These are phyloP conservation scores for Podila epigama DNA, from an alignment of 192 early-diverging fungal species.

Conservation along the genomic window DNA sequence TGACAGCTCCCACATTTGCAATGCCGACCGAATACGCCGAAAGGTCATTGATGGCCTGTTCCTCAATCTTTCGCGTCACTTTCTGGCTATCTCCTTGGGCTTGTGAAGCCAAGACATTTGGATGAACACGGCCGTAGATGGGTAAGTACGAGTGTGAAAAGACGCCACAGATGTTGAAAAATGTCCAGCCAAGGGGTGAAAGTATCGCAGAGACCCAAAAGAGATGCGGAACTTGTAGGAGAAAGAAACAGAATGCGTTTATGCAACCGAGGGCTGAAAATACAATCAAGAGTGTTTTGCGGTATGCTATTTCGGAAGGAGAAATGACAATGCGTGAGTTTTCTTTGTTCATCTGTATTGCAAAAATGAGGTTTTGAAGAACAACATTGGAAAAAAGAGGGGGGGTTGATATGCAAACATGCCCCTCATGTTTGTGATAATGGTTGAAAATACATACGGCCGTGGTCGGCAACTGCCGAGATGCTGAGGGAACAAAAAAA, in stretches of 20 bases:
- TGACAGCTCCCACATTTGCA: conserved; percentile 3
- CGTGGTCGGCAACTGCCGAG: conserved; percentile 48
- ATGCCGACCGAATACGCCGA: conserved; percentile 19
- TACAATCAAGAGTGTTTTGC: conserved; percentile 30
- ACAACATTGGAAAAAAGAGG: neutral
- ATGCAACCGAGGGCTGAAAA: conserved; percentile 25
- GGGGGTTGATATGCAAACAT: neutral
- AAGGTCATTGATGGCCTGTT: conserved; percentile 20
- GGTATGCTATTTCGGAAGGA: conserved; percentile 5
- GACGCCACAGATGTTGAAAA: conserved; percentile 31
- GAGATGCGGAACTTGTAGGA: conserved; percentile 4
- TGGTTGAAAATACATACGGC: conserved; percentile 11
- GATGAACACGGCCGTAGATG: conserved; percentile 29
- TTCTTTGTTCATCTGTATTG: neutral
- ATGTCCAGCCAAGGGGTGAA: conserved; percentile 13
- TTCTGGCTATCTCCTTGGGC: neutral
- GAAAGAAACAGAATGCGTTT: conserved; percentile 17
- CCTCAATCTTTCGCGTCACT: neutral
- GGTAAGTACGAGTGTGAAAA: conserved; percentile 52
- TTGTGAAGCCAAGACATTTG: conserved; percentile 15
- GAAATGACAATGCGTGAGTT: neutral
- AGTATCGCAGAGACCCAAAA: conserved; percentile 28
- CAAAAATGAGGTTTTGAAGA: neutral
- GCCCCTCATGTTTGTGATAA: too few species aligned
- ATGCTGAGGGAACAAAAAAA: conserved; percentile 32